phyloP scores from a whole-genome alignment of 441 rosid species.

The Erodium trifolium region DNA sequence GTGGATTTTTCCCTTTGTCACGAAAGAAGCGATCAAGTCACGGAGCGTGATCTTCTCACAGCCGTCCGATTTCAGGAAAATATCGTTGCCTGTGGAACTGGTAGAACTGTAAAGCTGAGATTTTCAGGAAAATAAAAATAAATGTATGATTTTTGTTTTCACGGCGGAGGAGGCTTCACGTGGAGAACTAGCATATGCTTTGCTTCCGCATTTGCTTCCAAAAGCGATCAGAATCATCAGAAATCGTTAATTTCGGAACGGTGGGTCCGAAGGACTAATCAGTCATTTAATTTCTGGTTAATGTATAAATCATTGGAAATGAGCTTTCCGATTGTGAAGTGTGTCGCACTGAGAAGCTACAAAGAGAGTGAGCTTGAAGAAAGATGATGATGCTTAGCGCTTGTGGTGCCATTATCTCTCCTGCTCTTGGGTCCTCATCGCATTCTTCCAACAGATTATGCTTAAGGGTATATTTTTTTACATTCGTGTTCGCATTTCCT shows the following conservation, averaged over 20 bases:
- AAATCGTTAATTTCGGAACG: background rate
- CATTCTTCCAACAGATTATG: conserved; percentile 19
- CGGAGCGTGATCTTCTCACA: conserved; percentile 1
- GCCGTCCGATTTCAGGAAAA: conserved; percentile 1
- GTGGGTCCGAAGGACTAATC: conserved; percentile 6
- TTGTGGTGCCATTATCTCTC: conserved; percentile 16
- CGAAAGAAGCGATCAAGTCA: conserved; percentile 8
- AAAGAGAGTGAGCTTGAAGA: conserved; percentile 10
- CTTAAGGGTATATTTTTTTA: conserved; percentile 18
- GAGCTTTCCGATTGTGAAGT: conserved; percentile 1
- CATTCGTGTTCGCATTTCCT: background rate
- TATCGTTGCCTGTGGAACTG: background rate
- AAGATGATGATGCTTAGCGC: conserved; percentile 25
- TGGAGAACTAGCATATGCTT: conserved; percentile 11
- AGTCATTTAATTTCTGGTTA: background rate
- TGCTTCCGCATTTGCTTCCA: conserved; percentile 10
- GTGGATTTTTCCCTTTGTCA: background rate
- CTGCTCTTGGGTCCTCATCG: conserved; percentile 11
- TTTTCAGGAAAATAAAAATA: background rate
- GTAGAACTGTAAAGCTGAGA: conserved; percentile 5
- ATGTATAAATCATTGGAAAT: conserved; percentile 1
- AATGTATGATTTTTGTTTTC: background rate
- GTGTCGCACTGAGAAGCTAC: too few species aligned
- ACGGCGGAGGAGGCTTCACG: conserved; percentile 10
- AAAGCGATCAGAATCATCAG: conserved; percentile 5